A percentile compares a stretch with the other conserved stretches of the same genome.
Evolutionary conservation across 2,329 filamentous ascomycete genomes (phyloP).

Genomic region (Penicillium expansum): DNA sequence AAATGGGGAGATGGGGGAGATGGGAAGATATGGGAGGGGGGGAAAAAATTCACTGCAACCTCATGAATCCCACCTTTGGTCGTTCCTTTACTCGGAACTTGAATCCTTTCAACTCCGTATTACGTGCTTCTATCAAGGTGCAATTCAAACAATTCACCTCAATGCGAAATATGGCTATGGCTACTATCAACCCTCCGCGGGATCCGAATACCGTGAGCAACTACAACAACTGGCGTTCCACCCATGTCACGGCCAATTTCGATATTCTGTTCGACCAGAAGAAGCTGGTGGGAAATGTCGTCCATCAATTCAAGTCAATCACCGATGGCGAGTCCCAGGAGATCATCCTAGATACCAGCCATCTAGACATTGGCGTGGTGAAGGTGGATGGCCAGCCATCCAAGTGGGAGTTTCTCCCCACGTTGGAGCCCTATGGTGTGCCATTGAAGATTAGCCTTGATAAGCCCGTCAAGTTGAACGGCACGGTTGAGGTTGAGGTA

Average conservation of each 20-base stretch:
- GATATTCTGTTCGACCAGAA: constrained; percentile 80
- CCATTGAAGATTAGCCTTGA: constrained; percentile 50
- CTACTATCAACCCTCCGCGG: constrained; percentile 50
- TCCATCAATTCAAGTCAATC: constrained; percentile 72
- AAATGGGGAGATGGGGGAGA: not conserved
- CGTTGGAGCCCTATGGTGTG: constrained; percentile 65
- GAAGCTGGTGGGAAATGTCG: constrained; percentile 71
- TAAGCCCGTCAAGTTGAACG: constrained; percentile 46
- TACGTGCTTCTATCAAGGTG: not conserved
- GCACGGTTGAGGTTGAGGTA: constrained; percentile 50
- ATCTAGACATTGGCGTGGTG: constrained; percentile 70
- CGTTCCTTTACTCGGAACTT: constrained; percentile 2
- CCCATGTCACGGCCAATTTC: constrained; percentile 77
- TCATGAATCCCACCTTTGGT: constrained; percentile 11
- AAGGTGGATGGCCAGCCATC: constrained; percentile 63
- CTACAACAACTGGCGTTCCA: constrained; percentile 82
- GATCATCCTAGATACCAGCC: constrained; percentile 85
- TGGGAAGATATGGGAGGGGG: not conserved
- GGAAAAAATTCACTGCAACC: not conserved
- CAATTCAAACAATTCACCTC: constrained; percentile 11
- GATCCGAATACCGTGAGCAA: constrained; percentile 92
- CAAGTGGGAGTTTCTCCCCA: constrained; percentile 69
- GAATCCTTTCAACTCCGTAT: not conserved
- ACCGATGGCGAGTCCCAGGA: constrained; percentile 70
- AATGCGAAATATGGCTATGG: constrained; percentile 43